These are phyloP conservation scores for Cenchrus purpureus DNA, from an alignment of 176 grass and related monocot species.

Conservation along the genomic window DNA sequence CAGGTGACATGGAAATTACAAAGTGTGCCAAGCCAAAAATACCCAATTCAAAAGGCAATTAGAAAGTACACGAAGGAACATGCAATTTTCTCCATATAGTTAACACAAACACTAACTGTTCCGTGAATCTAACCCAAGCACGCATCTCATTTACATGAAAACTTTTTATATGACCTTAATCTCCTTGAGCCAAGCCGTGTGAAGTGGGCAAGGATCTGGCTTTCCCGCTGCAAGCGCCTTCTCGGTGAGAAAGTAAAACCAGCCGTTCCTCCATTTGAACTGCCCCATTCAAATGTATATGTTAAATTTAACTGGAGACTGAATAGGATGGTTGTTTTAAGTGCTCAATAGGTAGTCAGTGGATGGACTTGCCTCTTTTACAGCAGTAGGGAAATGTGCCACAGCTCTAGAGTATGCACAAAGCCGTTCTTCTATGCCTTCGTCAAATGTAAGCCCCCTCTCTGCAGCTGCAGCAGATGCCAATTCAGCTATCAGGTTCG, in stretches of 20 bases:
- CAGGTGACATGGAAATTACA: background rate
- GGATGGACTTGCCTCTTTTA: constrained; percentile 75
- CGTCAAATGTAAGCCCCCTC: constrained; percentile 65
- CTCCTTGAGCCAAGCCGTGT: constrained; percentile 98
- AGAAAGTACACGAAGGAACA: background rate
- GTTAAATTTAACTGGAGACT: background rate
- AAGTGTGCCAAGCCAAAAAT: background rate
- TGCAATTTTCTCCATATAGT: constrained; percentile 10
- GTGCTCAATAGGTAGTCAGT: background rate
- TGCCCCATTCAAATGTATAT: constrained; percentile 35
- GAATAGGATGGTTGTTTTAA: background rate
- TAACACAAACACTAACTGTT: background rate
- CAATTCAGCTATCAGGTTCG: constrained; percentile 75
- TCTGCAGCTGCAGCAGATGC: constrained; percentile 66
- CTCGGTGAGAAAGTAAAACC: constrained; percentile 84
- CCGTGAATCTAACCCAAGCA: background rate
- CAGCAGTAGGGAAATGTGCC: constrained; percentile 88
- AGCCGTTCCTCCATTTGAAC: constrained; percentile 99
- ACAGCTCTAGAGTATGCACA: constrained; percentile 91
- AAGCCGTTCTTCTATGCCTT: constrained; percentile 74
- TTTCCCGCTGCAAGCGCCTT: constrained; percentile 72
- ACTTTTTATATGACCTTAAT: constrained; percentile 72
- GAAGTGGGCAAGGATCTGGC: constrained; percentile 80
- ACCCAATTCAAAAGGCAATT: background rate
- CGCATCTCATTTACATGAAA: background rate